Evolutionary conservation across 192 early-diverging fungal genomes (phyloP).

Genomic region (Backusella luteola): DNA sequence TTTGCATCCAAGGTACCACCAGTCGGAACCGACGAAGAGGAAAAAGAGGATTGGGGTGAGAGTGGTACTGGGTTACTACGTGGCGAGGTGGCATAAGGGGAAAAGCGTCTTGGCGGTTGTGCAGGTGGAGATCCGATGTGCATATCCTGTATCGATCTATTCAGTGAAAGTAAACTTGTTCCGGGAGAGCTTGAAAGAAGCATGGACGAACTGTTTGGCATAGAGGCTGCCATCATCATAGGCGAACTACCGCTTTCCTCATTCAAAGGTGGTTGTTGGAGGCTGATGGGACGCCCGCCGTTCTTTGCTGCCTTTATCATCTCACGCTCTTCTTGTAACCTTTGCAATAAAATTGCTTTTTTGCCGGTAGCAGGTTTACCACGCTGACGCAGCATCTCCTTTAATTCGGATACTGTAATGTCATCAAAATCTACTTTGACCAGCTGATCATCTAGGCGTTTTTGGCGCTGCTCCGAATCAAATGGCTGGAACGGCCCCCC

Average conservation of each 20-base stretch:
- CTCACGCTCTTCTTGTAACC: conserved; percentile 56
- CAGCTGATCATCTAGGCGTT: conserved; percentile 62
- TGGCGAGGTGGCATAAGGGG: conserved; percentile 25
- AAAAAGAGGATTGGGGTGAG: not conserved
- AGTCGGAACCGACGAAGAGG: conserved; percentile 14
- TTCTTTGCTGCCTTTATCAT: conserved; percentile 15
- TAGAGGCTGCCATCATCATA: conserved; percentile 4
- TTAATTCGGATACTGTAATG: conserved; percentile 72
- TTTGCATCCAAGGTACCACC: not conserved
- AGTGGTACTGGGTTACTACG: not conserved
- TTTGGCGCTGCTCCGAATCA: conserved; percentile 52
- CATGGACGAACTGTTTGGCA: conserved; percentile 8
- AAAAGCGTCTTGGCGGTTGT: conserved; percentile 27
- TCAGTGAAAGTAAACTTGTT: conserved; percentile 18
- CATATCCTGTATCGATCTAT: conserved; percentile 34
- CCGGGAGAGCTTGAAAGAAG: conserved; percentile 17
- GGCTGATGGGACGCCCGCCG: not conserved
- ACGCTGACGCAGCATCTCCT: conserved; percentile 69
- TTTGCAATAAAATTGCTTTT: conserved; percentile 65
- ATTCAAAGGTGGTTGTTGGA: not conserved
- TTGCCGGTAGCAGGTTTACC: conserved; percentile 69
- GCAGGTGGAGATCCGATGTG: conserved; percentile 33
- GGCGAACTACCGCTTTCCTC: not conserved
- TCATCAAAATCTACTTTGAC: conserved; percentile 69
- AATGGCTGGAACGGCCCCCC: conserved; percentile 4